Conservation (phyloP, 2,329 filamentous ascomycete species). For the Cordyceps tenuipes region DNA sequence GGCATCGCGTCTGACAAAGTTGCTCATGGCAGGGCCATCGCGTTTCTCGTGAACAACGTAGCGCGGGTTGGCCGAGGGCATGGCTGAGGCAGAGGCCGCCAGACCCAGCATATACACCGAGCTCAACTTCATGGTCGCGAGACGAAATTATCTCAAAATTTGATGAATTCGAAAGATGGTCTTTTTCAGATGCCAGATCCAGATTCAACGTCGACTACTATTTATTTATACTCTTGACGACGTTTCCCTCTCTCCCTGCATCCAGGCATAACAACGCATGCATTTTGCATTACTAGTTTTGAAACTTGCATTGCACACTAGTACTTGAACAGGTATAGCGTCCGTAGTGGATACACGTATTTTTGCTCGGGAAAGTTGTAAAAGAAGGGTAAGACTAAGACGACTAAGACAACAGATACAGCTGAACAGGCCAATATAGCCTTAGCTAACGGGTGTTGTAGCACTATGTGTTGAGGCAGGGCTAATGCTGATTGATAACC, state of each 20-base stretch:
- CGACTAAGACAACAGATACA: too few relatives aligned
- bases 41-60: slow-evolving; percentile 4
- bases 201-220: too few relatives aligned
- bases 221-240: neutral
- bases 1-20: neutral
- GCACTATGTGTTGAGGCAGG: too few relatives aligned
- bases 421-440: too few relatives aligned
- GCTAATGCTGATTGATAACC: too few relatives aligned
- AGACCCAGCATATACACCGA: neutral
- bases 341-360: too few relatives aligned
- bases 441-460: too few relatives aligned
- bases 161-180: neutral
- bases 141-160: neutral
- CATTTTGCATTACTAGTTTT: too few relatives aligned
- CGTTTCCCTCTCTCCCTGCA: neutral
- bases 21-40: neutral
- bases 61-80: neutral
- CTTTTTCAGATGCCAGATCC: neutral
- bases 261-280: neutral
- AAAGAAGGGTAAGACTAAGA: too few relatives aligned
- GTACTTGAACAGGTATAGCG: too few relatives aligned
- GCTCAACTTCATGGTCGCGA: neutral
- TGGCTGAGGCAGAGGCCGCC: neutral
- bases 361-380: too few relatives aligned
- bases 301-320: too few relatives aligned